phyloP scores from a whole-genome alignment of 176 grass and related monocot species.

The Avena insularis region DNA sequence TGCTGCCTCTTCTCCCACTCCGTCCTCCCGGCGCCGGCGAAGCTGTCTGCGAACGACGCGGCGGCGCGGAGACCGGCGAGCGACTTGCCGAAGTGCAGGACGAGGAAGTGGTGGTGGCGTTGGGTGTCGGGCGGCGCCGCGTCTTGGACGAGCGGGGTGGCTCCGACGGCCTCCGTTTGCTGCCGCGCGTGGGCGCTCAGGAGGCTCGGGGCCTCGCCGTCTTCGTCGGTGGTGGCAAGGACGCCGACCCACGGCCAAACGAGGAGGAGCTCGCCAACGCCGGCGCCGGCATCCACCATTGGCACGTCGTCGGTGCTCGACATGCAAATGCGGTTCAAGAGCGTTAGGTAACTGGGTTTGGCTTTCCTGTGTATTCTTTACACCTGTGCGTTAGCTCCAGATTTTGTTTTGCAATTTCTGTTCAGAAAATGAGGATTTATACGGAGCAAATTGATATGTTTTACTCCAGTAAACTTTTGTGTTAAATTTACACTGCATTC shows the following conservation, averaged over 20 bases:
- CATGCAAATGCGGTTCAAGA: not conserved
- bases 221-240: not conserved
- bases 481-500: too few species aligned
- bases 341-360: not conserved
- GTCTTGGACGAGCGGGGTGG: constrained; percentile 44
- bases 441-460: too few species aligned
- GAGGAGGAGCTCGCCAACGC: constrained; percentile 37
- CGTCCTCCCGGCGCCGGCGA: constrained; percentile 33
- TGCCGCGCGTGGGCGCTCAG: constrained; percentile 17
- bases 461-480: too few species aligned
- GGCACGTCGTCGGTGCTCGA: not conserved
- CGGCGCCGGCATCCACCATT: constrained; percentile 4
- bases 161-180: constrained; percentile 15
- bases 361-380: too few species aligned
- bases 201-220: not conserved
- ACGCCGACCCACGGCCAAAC: constrained; percentile 50
- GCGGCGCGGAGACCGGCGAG: constrained; percentile 18
- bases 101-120: not conserved
- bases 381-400: too few species aligned
- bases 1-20: constrained; percentile 18
- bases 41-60: not conserved
- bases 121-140: not conserved
- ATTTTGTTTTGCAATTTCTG: too few species aligned
- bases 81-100: constrained; percentile 51
- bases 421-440: too few species aligned